Conservation (phyloP, 352 stramenopile genomes). For the Paralagenidium karlingii region DNA sequence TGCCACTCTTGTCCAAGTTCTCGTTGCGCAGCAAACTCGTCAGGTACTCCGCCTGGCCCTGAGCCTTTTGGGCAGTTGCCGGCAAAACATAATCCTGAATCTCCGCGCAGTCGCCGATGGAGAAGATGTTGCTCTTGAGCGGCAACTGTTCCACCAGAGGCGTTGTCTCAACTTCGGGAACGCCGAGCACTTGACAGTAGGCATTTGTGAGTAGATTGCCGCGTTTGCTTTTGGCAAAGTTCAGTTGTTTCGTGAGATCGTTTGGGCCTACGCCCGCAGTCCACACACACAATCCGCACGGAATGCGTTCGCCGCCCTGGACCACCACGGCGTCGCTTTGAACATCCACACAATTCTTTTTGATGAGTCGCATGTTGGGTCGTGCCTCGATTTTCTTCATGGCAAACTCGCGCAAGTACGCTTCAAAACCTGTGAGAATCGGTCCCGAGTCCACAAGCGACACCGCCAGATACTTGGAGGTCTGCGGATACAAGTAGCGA, state of each 20-base stretch:
- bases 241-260: slow-evolving; percentile 63
- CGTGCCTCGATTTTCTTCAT: slow-evolving; percentile 69
- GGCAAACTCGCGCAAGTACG: slow-evolving; percentile 48
- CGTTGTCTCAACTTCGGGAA: slow-evolving; percentile 37
- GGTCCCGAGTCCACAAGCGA: slow-evolving; percentile 57
- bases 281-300: slow-evolving; percentile 59
- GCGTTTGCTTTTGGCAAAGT: slow-evolving; percentile 56
- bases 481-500: slow-evolving; percentile 56
- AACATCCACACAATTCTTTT: slow-evolving; percentile 66
- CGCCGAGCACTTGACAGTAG: slow-evolving; percentile 64
- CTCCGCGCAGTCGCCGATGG: slow-evolving; percentile 91
- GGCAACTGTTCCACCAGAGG: slow-evolving; percentile 39
- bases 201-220: slow-evolving; percentile 77
- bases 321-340: slow-evolving; percentile 47
- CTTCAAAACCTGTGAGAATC: slow-evolving; percentile 64
- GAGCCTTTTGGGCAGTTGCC: slow-evolving; percentile 87
- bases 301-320: slow-evolving; percentile 38
- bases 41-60: slow-evolving; percentile 62
- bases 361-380: slow-evolving; percentile 68
- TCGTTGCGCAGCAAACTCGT: slow-evolving; percentile 22
- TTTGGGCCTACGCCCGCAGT: slow-evolving; percentile 67
- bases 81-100: slow-evolving; percentile 80
- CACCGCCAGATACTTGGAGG: slow-evolving; percentile 56
- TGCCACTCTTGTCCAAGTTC: slow-evolving; percentile 7
- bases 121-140: slow-evolving; percentile 83